Base-by-base conservation (phyloP, 352 stramenopile species). In the Globisporangium paroecandrum region DNA sequence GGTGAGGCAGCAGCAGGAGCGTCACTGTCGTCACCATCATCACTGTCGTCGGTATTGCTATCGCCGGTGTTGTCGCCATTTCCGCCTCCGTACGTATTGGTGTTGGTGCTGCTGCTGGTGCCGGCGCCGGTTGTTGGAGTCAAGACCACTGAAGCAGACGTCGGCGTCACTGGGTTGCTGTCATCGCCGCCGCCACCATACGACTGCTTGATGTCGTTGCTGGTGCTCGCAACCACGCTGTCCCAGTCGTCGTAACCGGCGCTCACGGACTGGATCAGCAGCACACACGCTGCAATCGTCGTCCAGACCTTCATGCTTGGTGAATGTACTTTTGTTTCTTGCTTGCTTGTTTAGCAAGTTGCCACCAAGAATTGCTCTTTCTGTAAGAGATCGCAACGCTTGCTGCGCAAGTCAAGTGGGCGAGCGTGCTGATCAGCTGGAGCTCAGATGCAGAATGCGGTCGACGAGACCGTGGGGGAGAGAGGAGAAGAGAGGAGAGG, bases 191-290 rank as follows among this genome's bases (percentile, higher is more conserved):
- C 34, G 0, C 47, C 62, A 4, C 20, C 29, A 38, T 60, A 67
- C 20, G 62, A 60, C 34, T 67, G 62, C 34, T 54, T 61, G 62
- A 61, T 53, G 62, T 61, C 51, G 51, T 51, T 54, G 51, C 41
- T 51, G 62, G 18, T 29, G 46, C 24, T 67, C 27, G 51, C 24
- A 8, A 34, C 22, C 7, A 15, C 32, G 49, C 32, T 60, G 51
- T 67, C 62, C 62, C 62, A 67, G 62, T 67, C 62, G 13, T 18
- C 10, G 34, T 67, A 67, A 2, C 13, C 49, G 18, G 49, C 62
- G 25, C 38, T 34, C 10, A 22, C 54, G 10, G n/a, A 27, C 13
- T 59, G 32, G 25, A 25, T 27, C 3, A 53, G 51, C 22, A 67
- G 12, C 38, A 58, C 9, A 4, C 59, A 53, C 22, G 27, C 62